A percentile compares a stretch with the other conserved stretches of the same genome.
Evolutionary conservation across 345 rosid genomes (phyloP).

Genomic region (Pistacia vera): DNA sequence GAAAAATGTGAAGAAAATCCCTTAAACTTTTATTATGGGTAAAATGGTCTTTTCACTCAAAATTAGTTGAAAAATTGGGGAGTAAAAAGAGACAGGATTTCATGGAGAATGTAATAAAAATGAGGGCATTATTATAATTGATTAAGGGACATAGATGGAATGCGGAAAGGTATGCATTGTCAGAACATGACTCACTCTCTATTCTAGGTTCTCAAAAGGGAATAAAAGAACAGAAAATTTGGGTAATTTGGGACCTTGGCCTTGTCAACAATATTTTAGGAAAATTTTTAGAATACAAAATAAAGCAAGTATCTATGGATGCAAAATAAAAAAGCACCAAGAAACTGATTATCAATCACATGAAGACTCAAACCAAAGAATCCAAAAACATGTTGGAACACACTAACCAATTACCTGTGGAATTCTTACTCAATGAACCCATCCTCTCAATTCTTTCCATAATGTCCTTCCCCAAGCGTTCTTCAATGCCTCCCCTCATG

Average conservation of each 20-base stretch:
- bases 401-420: conserved; percentile 37
- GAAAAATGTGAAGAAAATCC: too few relatives aligned
- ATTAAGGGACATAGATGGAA: too few relatives aligned
- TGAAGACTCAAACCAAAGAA: background rate
- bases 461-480: conserved; percentile 64
- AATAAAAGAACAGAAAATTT: background rate
- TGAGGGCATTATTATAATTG: too few relatives aligned
- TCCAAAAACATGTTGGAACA: background rate
- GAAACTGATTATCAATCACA: background rate
- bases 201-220: background rate
- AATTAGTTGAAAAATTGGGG: too few relatives aligned
- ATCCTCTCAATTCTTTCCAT: conserved; percentile 49
- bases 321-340: conserved; percentile 1
- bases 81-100: too few relatives aligned
- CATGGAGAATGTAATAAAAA: too few relatives aligned
- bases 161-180: background rate
- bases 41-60: too few relatives aligned
- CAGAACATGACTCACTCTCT: too few relatives aligned
- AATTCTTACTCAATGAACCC: conserved; percentile 60
- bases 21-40: too few relatives aligned
- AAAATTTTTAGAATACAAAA: background rate
- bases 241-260: background rate
- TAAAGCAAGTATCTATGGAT: background rate
- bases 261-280: background rate
- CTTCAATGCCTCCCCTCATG: conserved; percentile 62